Conservation (phyloP, 2,329 filamentous ascomycete genomes). For the Dactylonectria estremocensis region DNA sequence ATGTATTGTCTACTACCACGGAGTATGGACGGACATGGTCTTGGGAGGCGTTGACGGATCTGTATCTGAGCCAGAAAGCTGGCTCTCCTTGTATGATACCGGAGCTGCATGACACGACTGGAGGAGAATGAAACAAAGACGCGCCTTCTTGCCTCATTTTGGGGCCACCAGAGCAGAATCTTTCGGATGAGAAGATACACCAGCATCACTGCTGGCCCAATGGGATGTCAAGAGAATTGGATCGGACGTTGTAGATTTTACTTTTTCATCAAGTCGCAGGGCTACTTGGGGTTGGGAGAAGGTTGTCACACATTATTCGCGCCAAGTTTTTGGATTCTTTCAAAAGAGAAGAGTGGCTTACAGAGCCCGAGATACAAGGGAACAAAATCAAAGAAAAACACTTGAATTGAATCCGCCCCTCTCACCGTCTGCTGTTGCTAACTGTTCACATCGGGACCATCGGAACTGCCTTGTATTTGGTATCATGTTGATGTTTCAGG, state of each 20-base stretch:
- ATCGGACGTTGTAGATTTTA: slow-evolving; percentile 43
- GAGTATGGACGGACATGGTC: slow-evolving; percentile 48
- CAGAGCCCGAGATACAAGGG: slow-evolving; percentile 29
- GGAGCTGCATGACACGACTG: slow-evolving; percentile 44
- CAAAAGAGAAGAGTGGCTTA: slow-evolving; percentile 36
- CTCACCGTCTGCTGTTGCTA: not conserved
- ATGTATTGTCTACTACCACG: slow-evolving; percentile 45
- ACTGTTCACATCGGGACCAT: no score
- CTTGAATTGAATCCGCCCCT: not conserved
- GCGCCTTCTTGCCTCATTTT: slow-evolving; percentile 4
- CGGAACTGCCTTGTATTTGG: not conserved
- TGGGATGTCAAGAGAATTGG: slow-evolving; percentile 31
- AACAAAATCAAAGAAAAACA: slow-evolving; percentile 21
- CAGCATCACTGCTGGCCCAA: slow-evolving; percentile 26
- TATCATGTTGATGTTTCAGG: not conserved
- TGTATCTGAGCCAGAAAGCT: slow-evolving; percentile 45
- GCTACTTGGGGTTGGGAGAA: slow-evolving; percentile 33
- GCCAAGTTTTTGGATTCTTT: slow-evolving; percentile 35
- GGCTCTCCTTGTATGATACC: slow-evolving; percentile 52
- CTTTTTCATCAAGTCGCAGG: slow-evolving; percentile 45
- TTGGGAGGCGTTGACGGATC: slow-evolving; percentile 49
- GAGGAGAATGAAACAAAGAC: slow-evolving; percentile 26
- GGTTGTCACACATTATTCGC: slow-evolving; percentile 21
- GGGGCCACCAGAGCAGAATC: slow-evolving; percentile 8
- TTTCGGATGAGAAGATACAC: slow-evolving; percentile 22